Evolutionary conservation across 768 basidiomycete genomes (phyloP).

Genomic region (Lentinula raphanica): DNA sequence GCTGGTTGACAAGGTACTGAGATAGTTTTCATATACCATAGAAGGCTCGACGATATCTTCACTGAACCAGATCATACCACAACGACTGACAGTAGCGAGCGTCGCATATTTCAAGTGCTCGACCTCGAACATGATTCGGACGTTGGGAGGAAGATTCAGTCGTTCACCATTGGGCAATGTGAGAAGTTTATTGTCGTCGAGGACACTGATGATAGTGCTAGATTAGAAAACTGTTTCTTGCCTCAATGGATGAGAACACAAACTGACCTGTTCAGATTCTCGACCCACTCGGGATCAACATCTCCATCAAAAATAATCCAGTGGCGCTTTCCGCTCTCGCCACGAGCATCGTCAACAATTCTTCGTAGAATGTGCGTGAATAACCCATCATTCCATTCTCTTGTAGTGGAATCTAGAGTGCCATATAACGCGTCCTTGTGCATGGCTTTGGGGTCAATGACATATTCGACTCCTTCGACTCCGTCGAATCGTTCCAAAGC

Average conservation of each 20-base stretch:
- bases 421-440: constrained; percentile 98
- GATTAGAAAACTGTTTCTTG: constrained; percentile 4
- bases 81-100: constrained; percentile 97
- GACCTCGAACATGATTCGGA: constrained; percentile 99
- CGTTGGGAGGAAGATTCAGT: constrained; percentile 92
- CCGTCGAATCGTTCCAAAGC: constrained; percentile 91
- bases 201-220: constrained; percentile 54
- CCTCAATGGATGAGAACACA: background rate
- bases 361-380: constrained; percentile 97
- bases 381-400: constrained; percentile 98
- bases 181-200: constrained; percentile 97
- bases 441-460: constrained; percentile 99
- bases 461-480: constrained; percentile 87
- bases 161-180: constrained; percentile 98
- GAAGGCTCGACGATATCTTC: constrained; percentile 87
- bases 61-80: constrained; percentile 99
- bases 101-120: constrained; percentile 97
- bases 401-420: constrained; percentile 92
- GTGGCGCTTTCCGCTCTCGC: constrained; percentile 92
- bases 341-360: constrained; percentile 97
- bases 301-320: constrained; percentile 99
- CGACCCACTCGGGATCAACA: constrained; percentile 99
- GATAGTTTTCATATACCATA: constrained; percentile 91
- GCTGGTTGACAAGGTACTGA: constrained; percentile 65
- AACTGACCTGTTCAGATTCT: constrained; percentile 93